Conservation (phyloP, 2,329 filamentous ascomycete species). For the Coniochaeta sp. region DNA sequence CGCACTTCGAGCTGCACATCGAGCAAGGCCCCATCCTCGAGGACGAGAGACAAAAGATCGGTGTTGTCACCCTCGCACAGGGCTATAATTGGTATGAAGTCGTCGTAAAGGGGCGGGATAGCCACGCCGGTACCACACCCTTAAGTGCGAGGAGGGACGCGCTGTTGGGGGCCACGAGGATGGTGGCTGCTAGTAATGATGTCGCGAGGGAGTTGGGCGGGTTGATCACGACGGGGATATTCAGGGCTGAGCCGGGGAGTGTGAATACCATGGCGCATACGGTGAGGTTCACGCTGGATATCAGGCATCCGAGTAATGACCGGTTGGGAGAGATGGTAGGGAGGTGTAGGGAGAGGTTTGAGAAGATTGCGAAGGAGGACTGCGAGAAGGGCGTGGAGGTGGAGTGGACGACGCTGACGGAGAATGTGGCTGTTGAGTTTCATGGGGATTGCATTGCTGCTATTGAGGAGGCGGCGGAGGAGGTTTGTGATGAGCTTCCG, state of each 20-base stretch:
- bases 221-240: conserved; percentile 21
- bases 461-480: conserved; percentile 50
- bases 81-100: conserved; percentile 70
- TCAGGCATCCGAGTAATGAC: conserved; percentile 49
- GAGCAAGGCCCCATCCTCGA: conserved; percentile 77
- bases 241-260: conserved; percentile 35
- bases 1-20: conserved; percentile 79
- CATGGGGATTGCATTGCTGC: conserved; percentile 60
- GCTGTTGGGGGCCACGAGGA: conserved; percentile 23
- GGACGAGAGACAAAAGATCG: conserved; percentile 53
- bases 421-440: conserved; percentile 57
- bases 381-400: conserved; percentile 35
- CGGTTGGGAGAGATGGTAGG: conserved; percentile 45
- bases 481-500: conserved; percentile 45
- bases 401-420: conserved; percentile 54
- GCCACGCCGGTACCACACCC: conserved; percentile 70
- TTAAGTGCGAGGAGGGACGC: conserved; percentile 23
- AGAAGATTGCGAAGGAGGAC: conserved; percentile 50
- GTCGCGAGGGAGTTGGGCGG: conserved; percentile 17
- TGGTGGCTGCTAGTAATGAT: conserved; percentile 22
- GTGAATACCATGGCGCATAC: conserved; percentile 63
- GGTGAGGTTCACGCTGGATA: conserved; percentile 60
- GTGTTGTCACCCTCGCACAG: conserved; percentile 66
- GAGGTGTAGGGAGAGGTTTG: conserved; percentile 52
- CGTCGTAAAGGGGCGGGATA: conserved; percentile 58